Conservation (phyloP, 768 basidiomycete genomes). For the Leccinum longicurvipes region DNA sequence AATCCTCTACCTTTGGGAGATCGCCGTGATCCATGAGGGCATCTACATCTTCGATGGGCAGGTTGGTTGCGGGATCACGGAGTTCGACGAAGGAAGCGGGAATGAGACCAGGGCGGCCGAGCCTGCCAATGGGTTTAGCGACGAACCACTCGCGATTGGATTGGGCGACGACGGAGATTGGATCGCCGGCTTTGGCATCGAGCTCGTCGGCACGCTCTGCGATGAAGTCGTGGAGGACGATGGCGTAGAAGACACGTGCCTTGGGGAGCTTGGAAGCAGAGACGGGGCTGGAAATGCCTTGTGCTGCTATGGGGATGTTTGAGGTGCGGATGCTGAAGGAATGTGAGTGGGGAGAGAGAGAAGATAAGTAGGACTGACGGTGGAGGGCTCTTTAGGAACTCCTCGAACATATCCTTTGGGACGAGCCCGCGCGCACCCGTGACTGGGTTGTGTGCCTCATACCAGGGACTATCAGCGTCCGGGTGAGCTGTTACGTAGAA, state of each 20-base stretch:
- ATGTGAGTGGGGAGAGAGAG: not conserved
- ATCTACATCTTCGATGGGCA: slow-evolving; percentile 70
- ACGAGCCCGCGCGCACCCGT: slow-evolving; percentile 90
- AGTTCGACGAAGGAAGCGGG: slow-evolving; percentile 97
- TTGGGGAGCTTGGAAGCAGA: slow-evolving; percentile 34
- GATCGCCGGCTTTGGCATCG: slow-evolving; percentile 90
- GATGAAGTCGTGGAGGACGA: slow-evolving; percentile 91
- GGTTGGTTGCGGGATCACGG: slow-evolving; percentile 85
- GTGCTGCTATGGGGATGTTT: slow-evolving; percentile 20
- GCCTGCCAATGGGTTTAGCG: slow-evolving; percentile 92
- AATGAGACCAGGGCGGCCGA: slow-evolving; percentile 95
- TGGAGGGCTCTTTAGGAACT: slow-evolving; percentile 72
- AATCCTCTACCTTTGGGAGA: slow-evolving; percentile 96
- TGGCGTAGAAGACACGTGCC: slow-evolving; percentile 81
- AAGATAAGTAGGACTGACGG: slow-evolving; percentile 30
- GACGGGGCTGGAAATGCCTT: slow-evolving; percentile 30
- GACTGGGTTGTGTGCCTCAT: slow-evolving; percentile 93
- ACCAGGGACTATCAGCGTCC: slow-evolving; percentile 61
- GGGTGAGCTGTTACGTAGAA: slow-evolving; percentile 90
- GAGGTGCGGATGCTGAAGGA: slow-evolving; percentile 41
- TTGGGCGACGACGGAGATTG: slow-evolving; percentile 95
- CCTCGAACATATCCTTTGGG: slow-evolving; percentile 83
- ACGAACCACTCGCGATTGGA: slow-evolving; percentile 99
- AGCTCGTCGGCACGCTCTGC: slow-evolving; percentile 98
- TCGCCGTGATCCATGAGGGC: slow-evolving; percentile 82